Base-by-base conservation (phyloP, 306 rosid species). In the Clitoria ternatea region DNA sequence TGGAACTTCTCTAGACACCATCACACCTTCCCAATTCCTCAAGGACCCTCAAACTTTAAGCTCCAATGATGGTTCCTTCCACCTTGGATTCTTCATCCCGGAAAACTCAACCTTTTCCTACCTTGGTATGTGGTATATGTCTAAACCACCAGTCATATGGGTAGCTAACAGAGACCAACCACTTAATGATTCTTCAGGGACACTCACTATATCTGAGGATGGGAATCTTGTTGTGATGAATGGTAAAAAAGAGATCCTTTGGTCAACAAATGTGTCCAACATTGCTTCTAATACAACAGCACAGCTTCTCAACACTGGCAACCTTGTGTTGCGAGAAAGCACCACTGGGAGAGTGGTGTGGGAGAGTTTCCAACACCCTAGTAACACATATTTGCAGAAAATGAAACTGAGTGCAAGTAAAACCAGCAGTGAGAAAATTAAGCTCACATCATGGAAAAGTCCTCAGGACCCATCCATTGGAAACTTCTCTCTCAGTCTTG, bases 71-170 rank as follows among this genome's bases (percentile, higher is more conserved):
- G 62, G 80, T 13, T 8, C 19, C 61, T 83, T 76, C 54, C 64
- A 70, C 9, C 27, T 88, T 15, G 88, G 90, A 3, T 85, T 88
- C 75, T 88, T 88, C 54, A 63, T n/a, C 24, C 81, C 78, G n/a
- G 6, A 9, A 59, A 76, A 76, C 24, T 75, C 87, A 35, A 61
- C 6, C 74, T n/a, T n/a, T n/a, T n/a, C 18, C 4, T 87, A 79
- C 0, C 73, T 78, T 2, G 88, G 86, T 19, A 61, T 85, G 3
- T 88, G 93, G 90, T 70, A 57, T 35, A 68, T 17, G 17, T 2
- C 72, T 12, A 7, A 12, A 7, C 27, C 14, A 18, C 24, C 6
- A n/a, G 57, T 69, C 20, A 42, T 78, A 1, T 85, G 89, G 92
- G 85, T 85, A 7, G 89, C 83, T n/a, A 85, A 80, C 26, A 82